Evolutionary conservation across 169 alveolate species (phyloP).

Genomic region (Amoebophrya sp.): DNA sequence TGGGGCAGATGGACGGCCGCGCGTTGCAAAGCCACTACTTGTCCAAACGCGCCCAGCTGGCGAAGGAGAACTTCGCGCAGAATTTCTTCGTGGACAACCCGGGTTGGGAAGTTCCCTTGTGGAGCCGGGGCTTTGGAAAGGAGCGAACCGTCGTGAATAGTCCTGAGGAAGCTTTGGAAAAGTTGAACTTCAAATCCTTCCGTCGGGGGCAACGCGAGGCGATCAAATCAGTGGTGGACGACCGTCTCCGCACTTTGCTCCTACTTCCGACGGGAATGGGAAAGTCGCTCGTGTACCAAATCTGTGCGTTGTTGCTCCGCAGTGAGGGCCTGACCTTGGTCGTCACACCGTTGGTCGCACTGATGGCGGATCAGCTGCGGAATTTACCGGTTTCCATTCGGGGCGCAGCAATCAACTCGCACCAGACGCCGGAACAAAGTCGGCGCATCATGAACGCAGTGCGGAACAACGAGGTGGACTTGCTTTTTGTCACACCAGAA

Average conservation of each 20-base stretch:
- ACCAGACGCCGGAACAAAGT: constrained; percentile 51
- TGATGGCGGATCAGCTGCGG: constrained; percentile 73
- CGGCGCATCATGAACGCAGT: constrained; percentile 50
- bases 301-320: constrained; percentile 49
- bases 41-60: background rate
- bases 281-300: constrained; percentile 57
- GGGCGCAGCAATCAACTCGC: constrained; percentile 71
- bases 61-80: constrained; percentile 8
- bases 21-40: background rate
- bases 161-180: background rate
- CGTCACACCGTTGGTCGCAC: constrained; percentile 74
- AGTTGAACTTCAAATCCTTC: background rate
- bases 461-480: constrained; percentile 60
- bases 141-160: background rate
- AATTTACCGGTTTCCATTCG: constrained; percentile 65
- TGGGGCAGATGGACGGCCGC: background rate
- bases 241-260: background rate
- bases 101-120: background rate
- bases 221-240: constrained; percentile 2
- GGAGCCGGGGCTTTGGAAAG: background rate
- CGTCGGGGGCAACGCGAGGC: constrained; percentile 33
- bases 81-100: background rate
- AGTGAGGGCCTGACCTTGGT: constrained; percentile 62
- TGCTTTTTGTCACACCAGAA: constrained; percentile 63
- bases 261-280: constrained; percentile 62